Evolutionary conservation across 2,329 filamentous ascomycete genomes (phyloP).

Genomic region (Epichloe festucae): DNA sequence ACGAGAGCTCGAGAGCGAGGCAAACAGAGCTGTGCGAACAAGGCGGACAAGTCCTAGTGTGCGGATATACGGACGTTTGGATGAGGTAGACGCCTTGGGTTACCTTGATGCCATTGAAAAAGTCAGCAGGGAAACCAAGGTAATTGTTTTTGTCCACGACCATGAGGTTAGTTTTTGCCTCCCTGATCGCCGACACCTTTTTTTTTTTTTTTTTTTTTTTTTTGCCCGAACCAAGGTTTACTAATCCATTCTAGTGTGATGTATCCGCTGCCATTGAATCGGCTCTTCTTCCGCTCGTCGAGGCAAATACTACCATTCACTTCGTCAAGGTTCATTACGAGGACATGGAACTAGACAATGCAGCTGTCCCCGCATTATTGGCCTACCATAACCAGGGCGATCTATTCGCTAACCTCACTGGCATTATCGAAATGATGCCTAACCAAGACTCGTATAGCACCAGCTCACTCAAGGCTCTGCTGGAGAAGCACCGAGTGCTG

Average conservation of each 20-base stretch:
- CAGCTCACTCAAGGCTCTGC: constrained; percentile 36
- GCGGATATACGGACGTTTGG: constrained; percentile 64
- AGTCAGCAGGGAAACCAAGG: constrained; percentile 64
- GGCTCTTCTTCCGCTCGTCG: constrained; percentile 63
- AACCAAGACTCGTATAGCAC: constrained; percentile 48
- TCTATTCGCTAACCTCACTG: constrained; percentile 79
- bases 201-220: constrained; percentile 11
- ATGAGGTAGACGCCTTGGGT: constrained; percentile 75
- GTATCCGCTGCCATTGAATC: constrained; percentile 69
- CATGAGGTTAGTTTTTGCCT: constrained; percentile 50
- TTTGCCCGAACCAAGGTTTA: not conserved
- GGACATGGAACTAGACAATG: constrained; percentile 87
- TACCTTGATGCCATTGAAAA: constrained; percentile 97
- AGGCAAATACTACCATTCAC: constrained; percentile 55
- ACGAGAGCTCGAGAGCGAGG: constrained; percentile 58
- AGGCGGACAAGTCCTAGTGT: constrained; percentile 65
- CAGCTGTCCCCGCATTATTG: constrained; percentile 74
- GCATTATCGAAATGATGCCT: constrained; percentile 76
- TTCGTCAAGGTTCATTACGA: constrained; percentile 87
- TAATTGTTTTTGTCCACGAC: constrained; percentile 91
- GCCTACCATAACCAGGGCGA: constrained; percentile 82
- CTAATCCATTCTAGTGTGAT: constrained; percentile 45
- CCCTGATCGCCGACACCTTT: not conserved
- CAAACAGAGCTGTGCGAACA: constrained; percentile 40
- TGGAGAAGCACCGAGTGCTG: constrained; percentile 40